These are phyloP conservation scores for Leccinum disarticulatum DNA, from an alignment of 768 basidiomycete genomes.

Conservation along the genomic window DNA sequence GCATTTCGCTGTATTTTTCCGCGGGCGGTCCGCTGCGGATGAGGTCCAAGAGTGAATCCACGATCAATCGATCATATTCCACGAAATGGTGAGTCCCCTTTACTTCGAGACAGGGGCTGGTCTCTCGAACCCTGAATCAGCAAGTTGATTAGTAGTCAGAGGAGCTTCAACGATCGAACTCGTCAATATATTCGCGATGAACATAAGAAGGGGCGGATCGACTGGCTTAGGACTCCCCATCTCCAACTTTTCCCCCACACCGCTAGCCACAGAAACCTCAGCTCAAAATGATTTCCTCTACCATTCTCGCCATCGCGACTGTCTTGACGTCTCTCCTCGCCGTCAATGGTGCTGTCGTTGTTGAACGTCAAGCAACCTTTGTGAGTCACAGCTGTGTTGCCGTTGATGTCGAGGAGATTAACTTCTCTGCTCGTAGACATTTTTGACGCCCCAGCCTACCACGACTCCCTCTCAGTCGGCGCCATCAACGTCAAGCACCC, in stretches of 20 bases:
- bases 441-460: slow-evolving; percentile 12
- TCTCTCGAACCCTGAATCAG: background rate
- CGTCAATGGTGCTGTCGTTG: slow-evolving; percentile 17
- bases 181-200: slow-evolving; percentile 8
- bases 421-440: background rate
- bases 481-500: background rate
- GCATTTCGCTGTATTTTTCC: background rate
- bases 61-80: slow-evolving; percentile 3
- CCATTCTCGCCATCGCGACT: slow-evolving; percentile 2
- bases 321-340: slow-evolving; percentile 13
- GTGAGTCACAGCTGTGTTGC: slow-evolving; percentile 8
- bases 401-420: background rate
- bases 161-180: background rate
- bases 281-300: slow-evolving; percentile 10
- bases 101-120: slow-evolving; percentile 6
- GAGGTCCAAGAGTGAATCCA: background rate
- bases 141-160: background rate
- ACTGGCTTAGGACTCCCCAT: too few relatives aligned
- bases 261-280: too few relatives aligned
- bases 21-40: background rate
- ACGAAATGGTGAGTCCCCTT: slow-evolving; percentile 1
- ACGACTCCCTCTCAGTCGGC: background rate
- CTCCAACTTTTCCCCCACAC: background rate
- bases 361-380: slow-evolving; percentile 14
- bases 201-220: slow-evolving; percentile 8